phyloP scores from a whole-genome alignment of 2,329 filamentous ascomycete genomes.

The Amylocarpus encephaloides region DNA sequence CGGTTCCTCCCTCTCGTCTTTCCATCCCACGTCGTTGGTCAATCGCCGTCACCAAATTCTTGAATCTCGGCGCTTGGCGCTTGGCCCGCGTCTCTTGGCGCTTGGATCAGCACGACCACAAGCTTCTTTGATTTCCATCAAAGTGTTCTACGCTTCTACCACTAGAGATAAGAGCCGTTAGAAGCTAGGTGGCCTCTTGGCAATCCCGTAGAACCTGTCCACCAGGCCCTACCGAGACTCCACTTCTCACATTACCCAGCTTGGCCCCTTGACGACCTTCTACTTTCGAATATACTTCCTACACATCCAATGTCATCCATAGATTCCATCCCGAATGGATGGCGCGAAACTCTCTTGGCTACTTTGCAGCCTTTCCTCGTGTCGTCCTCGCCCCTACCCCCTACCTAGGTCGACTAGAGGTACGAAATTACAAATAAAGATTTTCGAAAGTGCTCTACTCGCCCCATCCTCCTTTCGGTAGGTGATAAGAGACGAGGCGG shows the following conservation, averaged over 20 bases:
- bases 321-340: not conserved
- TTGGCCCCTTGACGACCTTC: constrained; percentile 2
- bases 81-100: constrained; percentile 2
- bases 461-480: constrained; percentile 1
- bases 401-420: too few relatives aligned
- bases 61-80: constrained; percentile 1
- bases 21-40: not conserved
- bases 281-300: not conserved
- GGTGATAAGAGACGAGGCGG: constrained; percentile 4
- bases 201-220: not conserved
- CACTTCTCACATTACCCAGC: not conserved
- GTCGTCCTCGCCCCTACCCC: too few relatives aligned
- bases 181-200: not conserved
- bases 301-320: not conserved
- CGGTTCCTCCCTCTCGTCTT: not conserved
- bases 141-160: not conserved
- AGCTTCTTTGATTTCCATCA: not conserved
- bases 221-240: too few relatives aligned
- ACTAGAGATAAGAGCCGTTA: not conserved
- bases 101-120: not conserved
- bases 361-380: too few relatives aligned
- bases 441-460: not conserved
- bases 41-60: not conserved
- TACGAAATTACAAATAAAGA: not conserved
- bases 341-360: not conserved